Evolutionary conservation across 441 rosid species (phyloP), one percentile per base, ranked within the genome.

Genomic region (Pelargonium myrrhifolium): DNA sequence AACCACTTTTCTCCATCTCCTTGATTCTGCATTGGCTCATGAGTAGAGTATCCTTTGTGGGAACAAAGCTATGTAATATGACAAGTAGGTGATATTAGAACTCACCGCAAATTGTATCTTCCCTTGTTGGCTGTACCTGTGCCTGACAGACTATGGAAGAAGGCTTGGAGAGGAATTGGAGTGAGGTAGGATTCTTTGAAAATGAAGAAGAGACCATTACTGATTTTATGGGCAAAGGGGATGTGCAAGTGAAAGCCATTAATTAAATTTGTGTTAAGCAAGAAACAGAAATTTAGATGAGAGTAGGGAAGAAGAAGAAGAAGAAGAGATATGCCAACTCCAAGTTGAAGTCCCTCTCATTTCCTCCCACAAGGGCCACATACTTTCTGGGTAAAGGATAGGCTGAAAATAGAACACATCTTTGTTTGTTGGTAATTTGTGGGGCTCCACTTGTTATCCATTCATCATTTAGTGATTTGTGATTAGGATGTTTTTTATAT

Each of bases 221-320:
- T 65, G 82, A 77, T 71, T 77, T 86, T 70, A 74, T 74, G 17
- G 89, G 81, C 0, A 84, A 73, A 18, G 88, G 74, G 51, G 91
- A 76, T 59, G 85, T 45, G 0, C 87, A 82, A 76, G 85, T 68
- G 74, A 87, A 67, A 55, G 96, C 93, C 92, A 92, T 89, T 45
- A 24, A 20, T 51, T 4, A 8, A n/a, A 15, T 35, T 35, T 35
- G 40, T 8, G 40, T 6, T 35, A 35, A 35, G 40, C 40, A 35
- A 35, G 1, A 35, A 35, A 6, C 49, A 43, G 49, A 43, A 43
- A 2, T 43, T 9, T 10, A 43, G n/a, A 35, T 35, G 40, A 35
- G 9, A 35, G 6, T 35, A 7, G 40, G 40, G 40, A 35, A 6
- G 40, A 35, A 6, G 40, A 35, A 35, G 40, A 35, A 31, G 37